These are phyloP conservation scores for Melocanna baccifera DNA, from an alignment of 176 grass and related monocot species.

Conservation along the genomic window DNA sequence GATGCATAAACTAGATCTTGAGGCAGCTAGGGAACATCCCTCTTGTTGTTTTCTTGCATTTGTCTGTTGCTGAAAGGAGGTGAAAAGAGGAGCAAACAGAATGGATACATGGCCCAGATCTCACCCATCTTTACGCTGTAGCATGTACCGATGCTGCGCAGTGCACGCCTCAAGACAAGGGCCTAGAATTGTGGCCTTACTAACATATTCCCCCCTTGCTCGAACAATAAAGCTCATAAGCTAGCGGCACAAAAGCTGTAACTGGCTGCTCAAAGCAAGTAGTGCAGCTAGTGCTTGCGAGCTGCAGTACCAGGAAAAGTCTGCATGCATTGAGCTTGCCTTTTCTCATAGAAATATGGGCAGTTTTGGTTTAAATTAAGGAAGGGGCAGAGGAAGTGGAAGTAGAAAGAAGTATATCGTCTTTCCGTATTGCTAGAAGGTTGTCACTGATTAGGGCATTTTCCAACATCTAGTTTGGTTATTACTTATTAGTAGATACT, in stretches of 20 bases:
- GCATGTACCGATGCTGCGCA: not conserved
- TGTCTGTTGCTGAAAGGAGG: slow-evolving; percentile 42
- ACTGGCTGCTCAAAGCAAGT: slow-evolving; percentile 12
- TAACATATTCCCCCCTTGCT: not conserved
- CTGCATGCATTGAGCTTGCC: not conserved
- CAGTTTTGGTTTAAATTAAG: slow-evolving; percentile 22
- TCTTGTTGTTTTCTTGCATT: slow-evolving; percentile 35
- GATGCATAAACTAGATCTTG: slow-evolving; percentile 48
- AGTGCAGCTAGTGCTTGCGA: slow-evolving; percentile 7
- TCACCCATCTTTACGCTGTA: slow-evolving; percentile 21
- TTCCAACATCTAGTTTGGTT: not conserved
- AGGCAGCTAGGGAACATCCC: slow-evolving; percentile 33
- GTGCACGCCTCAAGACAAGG: slow-evolving; percentile 42
- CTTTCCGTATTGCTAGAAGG: slow-evolving; percentile 15
- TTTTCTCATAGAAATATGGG: slow-evolving; percentile 34
- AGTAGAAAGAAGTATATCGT: slow-evolving; percentile 6
- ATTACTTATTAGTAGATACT: not conserved
- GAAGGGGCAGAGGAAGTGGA: slow-evolving; percentile 8
- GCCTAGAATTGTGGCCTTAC: slow-evolving; percentile 35
- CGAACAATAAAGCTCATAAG: slow-evolving; percentile 16
- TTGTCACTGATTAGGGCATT: not conserved
- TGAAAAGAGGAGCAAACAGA: slow-evolving; percentile 3
- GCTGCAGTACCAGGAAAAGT: slow-evolving; percentile 12
- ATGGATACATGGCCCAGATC: slow-evolving; percentile 46
- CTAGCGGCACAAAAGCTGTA: slow-evolving; percentile 32